phyloP scores from a whole-genome alignment of 495 filamentous ascomycete genomes.

The Aspergillus haitiensis region DNA sequence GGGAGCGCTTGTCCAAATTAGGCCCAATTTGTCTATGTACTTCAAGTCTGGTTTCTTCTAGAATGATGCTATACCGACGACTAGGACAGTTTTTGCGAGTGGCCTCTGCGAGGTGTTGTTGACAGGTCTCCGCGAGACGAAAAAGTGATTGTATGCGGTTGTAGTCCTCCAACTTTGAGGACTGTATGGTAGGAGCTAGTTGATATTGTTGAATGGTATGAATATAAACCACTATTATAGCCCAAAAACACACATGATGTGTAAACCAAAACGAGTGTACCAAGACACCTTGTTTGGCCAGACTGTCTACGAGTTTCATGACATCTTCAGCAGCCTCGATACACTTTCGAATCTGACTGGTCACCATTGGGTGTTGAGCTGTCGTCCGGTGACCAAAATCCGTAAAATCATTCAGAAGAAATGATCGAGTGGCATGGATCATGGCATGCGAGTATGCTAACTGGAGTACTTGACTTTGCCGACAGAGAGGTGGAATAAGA shows the following conservation, averaged over 20 bases:
- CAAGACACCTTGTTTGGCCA: slow-evolving; percentile 41
- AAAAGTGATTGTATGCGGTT: slow-evolving; percentile 36
- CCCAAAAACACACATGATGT: slow-evolving; percentile 56
- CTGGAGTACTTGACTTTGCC: slow-evolving; percentile 55
- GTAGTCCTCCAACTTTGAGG: slow-evolving; percentile 28
- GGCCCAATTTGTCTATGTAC: slow-evolving; percentile 42
- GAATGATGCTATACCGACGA: slow-evolving; percentile 52
- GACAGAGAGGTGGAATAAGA: slow-evolving; percentile 52
- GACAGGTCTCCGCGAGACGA: slow-evolving; percentile 45
- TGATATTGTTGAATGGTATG: slow-evolving; percentile 54
- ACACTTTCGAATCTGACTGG: slow-evolving; percentile 43
- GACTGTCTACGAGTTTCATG: slow-evolving; percentile 39
- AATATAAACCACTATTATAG: slow-evolving; percentile 55
- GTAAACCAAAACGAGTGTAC: slow-evolving; percentile 54
- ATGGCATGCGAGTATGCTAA: slow-evolving; percentile 54
- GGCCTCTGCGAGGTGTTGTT: slow-evolving; percentile 50
- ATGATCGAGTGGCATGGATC: slow-evolving; percentile 58
- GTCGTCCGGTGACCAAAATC: slow-evolving; percentile 40
- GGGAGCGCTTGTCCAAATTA: slow-evolving; percentile 4
- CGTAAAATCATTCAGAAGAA: slow-evolving; percentile 54
- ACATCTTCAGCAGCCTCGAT: slow-evolving; percentile 46
- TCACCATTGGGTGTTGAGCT: slow-evolving; percentile 34
- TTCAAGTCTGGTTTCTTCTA: slow-evolving; percentile 47
- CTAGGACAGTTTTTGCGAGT: slow-evolving; percentile 52
- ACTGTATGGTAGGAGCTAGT: slow-evolving; percentile 27